Conservation (phyloP, 352 stramenopile genomes). For the Thraustochytrium sp. region DNA sequence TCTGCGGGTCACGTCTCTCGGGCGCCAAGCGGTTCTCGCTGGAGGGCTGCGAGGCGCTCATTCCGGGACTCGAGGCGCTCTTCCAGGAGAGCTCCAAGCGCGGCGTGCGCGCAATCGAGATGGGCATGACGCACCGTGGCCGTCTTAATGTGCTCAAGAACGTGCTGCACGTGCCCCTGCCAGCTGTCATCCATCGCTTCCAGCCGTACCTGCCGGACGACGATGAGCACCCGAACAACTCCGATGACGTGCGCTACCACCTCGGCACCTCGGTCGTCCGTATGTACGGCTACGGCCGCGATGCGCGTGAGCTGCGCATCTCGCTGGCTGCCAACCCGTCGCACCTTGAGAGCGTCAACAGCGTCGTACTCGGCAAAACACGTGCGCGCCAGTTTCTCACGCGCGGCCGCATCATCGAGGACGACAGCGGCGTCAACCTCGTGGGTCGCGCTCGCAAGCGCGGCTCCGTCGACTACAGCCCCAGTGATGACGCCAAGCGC, state of each 20-base stretch:
- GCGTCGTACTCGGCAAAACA: slow-evolving; percentile 70
- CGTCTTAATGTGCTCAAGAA: slow-evolving; percentile 67
- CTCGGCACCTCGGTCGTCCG: slow-evolving; percentile 69
- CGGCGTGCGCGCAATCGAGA: slow-evolving; percentile 66
- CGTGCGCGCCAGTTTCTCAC: slow-evolving; percentile 59
- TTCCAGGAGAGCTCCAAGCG: slow-evolving; percentile 57
- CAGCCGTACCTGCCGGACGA: slow-evolving; percentile 64
- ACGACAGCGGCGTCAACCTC: slow-evolving; percentile 14
- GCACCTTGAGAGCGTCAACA: slow-evolving; percentile 78
- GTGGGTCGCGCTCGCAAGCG: slow-evolving; percentile 6
- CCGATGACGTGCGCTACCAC: slow-evolving; percentile 75
- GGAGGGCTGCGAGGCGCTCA: slow-evolving; percentile 71
- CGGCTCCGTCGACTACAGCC: slow-evolving; percentile 36
- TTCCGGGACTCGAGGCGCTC: slow-evolving; percentile 66
- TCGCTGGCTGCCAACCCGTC: slow-evolving; percentile 75
- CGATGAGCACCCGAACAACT: slow-evolving; percentile 56
- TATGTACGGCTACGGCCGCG: slow-evolving; percentile 52
- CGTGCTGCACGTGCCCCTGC: slow-evolving; percentile 67
- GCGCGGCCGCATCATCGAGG: slow-evolving; percentile 13
- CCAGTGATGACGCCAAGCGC: slow-evolving; percentile 56
- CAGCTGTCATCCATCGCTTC: slow-evolving; percentile 76
- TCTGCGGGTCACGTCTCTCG: slow-evolving; percentile 73
- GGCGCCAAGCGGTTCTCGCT: slow-evolving; percentile 77
- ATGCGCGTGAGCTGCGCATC: slow-evolving; percentile 58
- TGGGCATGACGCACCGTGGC: slow-evolving; percentile 74